Evolutionary conservation across 73 alveolate genomes (phyloP).

Genomic region (Effrenium voratum): DNA sequence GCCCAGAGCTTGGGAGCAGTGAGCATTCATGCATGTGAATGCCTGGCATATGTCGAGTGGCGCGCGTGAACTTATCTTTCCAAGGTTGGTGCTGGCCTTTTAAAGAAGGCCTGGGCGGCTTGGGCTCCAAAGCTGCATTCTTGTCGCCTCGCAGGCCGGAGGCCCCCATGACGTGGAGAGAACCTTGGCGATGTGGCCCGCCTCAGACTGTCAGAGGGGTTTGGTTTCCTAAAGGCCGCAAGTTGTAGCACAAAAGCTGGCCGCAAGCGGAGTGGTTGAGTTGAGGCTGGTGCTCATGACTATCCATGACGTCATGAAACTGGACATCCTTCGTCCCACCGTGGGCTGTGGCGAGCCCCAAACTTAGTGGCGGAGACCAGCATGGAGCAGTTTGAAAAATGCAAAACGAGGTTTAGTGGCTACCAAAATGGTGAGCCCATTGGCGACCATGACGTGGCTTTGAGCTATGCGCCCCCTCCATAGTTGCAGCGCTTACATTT

Average conservation of each 20-base stretch:
- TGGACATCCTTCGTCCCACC: conserved; percentile 3
- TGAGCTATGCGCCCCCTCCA: not conserved
- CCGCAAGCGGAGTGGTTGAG: not conserved
- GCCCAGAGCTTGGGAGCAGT: conserved; percentile 5
- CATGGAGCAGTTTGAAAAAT: no score
- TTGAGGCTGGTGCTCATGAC: not conserved
- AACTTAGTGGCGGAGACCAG: no score
- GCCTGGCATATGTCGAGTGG: no score
- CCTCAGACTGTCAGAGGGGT: not conserved
- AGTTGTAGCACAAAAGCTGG: not conserved
- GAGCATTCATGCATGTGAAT: no score
- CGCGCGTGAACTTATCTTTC: no score
- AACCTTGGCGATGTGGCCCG: conserved; percentile 36
- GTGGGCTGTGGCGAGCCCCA: conserved; percentile 55
- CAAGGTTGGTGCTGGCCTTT: conserved; percentile 64
- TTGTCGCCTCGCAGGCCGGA: conserved; percentile 6
- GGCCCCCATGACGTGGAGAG: conserved; percentile 51
- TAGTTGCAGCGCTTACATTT: no score
- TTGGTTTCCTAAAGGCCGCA: not conserved
- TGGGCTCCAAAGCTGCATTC: not conserved
- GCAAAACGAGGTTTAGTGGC: conserved; percentile 70
- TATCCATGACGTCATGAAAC: conserved; percentile 14
- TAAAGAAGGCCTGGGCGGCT: not conserved
- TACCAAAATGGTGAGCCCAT: conserved; percentile 43
- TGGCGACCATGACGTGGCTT: conserved; percentile 31